Percentiles rank a stretch among this genome's conserved stretches.
phyloP scores from a whole-genome alignment of 495 filamentous ascomycete genomes.

The Zalerion maritima region DNA sequence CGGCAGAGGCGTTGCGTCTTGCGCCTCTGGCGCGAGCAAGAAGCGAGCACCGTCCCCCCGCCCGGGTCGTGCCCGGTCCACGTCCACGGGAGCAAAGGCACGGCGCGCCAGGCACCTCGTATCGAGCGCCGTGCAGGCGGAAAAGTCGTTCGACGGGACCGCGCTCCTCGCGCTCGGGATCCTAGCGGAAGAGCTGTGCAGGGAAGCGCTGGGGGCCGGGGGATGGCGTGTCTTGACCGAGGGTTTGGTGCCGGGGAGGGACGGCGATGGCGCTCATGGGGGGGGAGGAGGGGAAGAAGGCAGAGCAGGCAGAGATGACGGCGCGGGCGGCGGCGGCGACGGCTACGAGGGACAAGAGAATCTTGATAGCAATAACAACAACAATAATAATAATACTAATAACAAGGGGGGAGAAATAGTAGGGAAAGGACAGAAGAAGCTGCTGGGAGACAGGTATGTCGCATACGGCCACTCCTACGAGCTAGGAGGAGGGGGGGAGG shows the following conservation, averaged over 20 bases:
- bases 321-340: slow-evolving; percentile 8
- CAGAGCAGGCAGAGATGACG: slow-evolving; percentile 3
- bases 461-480: no score
- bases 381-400: no score
- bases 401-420: no score
- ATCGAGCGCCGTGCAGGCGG: slow-evolving; percentile 12
- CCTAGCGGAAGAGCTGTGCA: slow-evolving; percentile 60
- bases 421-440: no score
- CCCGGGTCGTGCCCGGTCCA: not conserved
- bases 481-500: no score
- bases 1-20: no score
- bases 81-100: slow-evolving; percentile 1
- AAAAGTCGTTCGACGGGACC: slow-evolving; percentile 63
- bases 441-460: no score
- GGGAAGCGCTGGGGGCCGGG: slow-evolving; percentile 46
- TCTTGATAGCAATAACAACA: no score
- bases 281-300: not conserved
- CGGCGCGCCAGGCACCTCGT: slow-evolving; percentile 1
- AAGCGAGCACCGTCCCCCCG: slow-evolving; percentile 3
- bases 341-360: slow-evolving; percentile 6
- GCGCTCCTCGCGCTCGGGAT: slow-evolving; percentile 71
- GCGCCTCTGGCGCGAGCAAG: no score
- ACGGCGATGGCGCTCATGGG: slow-evolving; percentile 2
- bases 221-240: slow-evolving; percentile 69
- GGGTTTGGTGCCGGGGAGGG: slow-evolving; percentile 23